Conservation (phyloP, 75 land plant species). For the Picea glauca region DNA sequence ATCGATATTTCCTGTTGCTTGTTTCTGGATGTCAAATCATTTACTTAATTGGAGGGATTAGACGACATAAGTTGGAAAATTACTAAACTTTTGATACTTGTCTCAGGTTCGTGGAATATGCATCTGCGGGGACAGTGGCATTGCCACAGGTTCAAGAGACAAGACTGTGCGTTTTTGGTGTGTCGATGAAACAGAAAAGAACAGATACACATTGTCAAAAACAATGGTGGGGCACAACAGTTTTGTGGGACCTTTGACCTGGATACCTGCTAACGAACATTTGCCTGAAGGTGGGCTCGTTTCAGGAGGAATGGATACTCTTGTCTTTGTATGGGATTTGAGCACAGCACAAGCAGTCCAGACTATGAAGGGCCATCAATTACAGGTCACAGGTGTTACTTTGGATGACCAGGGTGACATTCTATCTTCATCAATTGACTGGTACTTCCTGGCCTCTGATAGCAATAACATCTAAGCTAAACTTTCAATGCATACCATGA, state of each 20-base stretch:
- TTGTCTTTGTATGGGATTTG: conserved; percentile 87
- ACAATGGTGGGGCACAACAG: conserved; percentile 81
- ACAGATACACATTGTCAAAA: conserved; percentile 35
- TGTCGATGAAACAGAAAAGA: conserved; percentile 29
- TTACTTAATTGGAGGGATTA: not conserved
- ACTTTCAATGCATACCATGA: not conserved
- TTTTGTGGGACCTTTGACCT: conserved; percentile 91
- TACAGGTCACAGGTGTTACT: conserved; percentile 85
- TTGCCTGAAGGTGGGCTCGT: conserved; percentile 82
- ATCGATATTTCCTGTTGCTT: not conserved
- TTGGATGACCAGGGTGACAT: conserved; percentile 71
- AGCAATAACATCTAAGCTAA: not conserved
- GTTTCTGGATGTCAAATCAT: not conserved
- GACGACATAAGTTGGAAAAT: not conserved
- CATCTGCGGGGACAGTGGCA: conserved; percentile 51
- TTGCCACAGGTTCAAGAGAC: conserved; percentile 94
- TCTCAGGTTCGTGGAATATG: conserved; percentile 88
- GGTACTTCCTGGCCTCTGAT: conserved; percentile 32
- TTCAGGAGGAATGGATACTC: conserved; percentile 96
- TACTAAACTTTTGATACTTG: not conserved
- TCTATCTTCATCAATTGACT: conserved; percentile 85
- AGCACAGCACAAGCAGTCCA: conserved; percentile 42
- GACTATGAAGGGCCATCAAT: conserved; percentile 70
- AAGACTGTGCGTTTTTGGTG: conserved; percentile 82
- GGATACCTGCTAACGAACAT: conserved; percentile 62